phyloP scores from a whole-genome alignment of 23 red algal species.

The Porphyridium purpureum region DNA sequence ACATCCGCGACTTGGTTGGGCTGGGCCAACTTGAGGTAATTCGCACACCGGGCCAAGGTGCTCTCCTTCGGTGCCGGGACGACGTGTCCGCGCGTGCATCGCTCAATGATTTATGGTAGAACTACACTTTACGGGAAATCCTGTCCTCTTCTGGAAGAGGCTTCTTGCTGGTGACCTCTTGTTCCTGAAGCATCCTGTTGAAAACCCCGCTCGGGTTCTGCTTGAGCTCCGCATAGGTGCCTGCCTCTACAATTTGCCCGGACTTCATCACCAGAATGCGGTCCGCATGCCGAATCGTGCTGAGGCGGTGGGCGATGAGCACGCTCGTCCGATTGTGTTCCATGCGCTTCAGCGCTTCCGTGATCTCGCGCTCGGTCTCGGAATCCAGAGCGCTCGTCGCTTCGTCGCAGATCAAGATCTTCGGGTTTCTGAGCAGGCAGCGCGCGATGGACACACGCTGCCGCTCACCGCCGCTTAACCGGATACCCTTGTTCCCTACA shows the following conservation, averaged over 20 bases:
- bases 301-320: slow-evolving; percentile 85
- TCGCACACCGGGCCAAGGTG: too few relatives aligned
- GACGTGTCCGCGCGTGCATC: too few relatives aligned
- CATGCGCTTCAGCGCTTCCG: slow-evolving; percentile 44
- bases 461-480: slow-evolving; percentile 76
- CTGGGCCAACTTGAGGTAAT: too few relatives aligned
- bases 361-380: slow-evolving; percentile 80
- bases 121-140: too few relatives aligned
- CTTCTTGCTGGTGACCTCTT: too few relatives aligned
- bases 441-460: slow-evolving; percentile 90
- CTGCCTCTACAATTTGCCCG: slow-evolving; percentile 62
- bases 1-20: too few relatives aligned
- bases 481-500: slow-evolving; percentile 75
- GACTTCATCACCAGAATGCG: slow-evolving; percentile 61
- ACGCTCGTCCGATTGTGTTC: slow-evolving; percentile 58
- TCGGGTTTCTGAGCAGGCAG: slow-evolving; percentile 58
- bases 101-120: too few relatives aligned
- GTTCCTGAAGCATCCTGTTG: too few relatives aligned
- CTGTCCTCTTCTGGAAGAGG: too few relatives aligned
- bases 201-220: too few relatives aligned
- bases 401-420: slow-evolving; percentile 73
- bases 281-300: slow-evolving; percentile 77
- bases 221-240: slow-evolving; percentile 41
- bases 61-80: too few relatives aligned
- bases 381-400: slow-evolving; percentile 84